Evolutionary conservation across 1,284 basidiomycete species (phyloP), one percentile per base, ranked within the genome.

Genomic region (Boletus smithii): DNA sequence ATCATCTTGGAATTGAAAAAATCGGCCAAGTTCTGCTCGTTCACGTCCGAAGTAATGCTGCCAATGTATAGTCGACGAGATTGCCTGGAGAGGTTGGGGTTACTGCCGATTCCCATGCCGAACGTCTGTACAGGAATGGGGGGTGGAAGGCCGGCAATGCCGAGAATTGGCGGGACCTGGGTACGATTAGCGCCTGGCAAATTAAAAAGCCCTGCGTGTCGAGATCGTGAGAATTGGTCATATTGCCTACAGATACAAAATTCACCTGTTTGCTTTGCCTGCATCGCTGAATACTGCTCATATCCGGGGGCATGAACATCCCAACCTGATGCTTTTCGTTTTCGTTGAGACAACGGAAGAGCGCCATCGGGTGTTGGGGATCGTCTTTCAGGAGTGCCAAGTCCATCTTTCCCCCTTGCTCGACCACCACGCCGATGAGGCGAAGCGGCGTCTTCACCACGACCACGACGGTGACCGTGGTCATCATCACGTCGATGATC

Each of bases 1-100:
- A 79, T 81, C 94, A 99, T 97, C 72, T 95, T 91, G 48, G 77
- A 74, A 63, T 97, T 98, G 82, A 98, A 97, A 74, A 97, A 95
- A 41, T 90, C 85, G 16, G 85, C 81, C 38, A 99, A 74, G 64
- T 88, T 91, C 60, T 87, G 81, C 67, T 98, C 95, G 61, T 87
- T 95, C 62, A 95, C 89, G 38, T 91, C 88, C 13, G 88, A 84
- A 1, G 91, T 93, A 58, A 99, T 91, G 72, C 91, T 94, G 55
- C 94, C 94, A 53, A 99, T 92, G 67, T 98, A 98, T 29, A 99
- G 75, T 31, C 97, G 83, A 54, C 95, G 91, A 46, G 91, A 90
- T 68, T 98, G 95, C 48, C 95, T 85, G 31, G 91, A 90, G 24
- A 91, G 69, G 61, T 91, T 91, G 50, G 89, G 87, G 62, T 90